phyloP scores from a whole-genome alignment of 108 stramenopile genomes.

The Cafeteria roenbergensis region DNA sequence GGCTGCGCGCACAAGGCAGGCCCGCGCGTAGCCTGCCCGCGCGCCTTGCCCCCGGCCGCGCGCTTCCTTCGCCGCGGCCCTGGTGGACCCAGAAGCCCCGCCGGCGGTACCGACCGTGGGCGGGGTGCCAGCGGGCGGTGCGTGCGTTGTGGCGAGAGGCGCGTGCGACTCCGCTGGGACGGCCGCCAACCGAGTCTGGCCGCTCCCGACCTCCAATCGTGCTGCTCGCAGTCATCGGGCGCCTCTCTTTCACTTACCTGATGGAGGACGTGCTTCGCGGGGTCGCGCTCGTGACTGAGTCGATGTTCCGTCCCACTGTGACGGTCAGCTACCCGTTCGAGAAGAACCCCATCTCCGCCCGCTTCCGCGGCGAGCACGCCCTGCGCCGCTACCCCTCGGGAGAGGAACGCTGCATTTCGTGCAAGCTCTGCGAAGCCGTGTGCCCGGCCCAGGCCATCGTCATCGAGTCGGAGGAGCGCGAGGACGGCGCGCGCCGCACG shows the following conservation, averaged over 20 bases:
- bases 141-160: too few relatives aligned
- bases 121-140: too few relatives aligned
- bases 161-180: too few relatives aligned
- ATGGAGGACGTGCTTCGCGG: slow-evolving; percentile 9
- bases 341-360: slow-evolving; percentile 80
- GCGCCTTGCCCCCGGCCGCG: too few relatives aligned
- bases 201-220: too few relatives aligned
- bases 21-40: too few relatives aligned
- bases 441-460: slow-evolving; percentile 99
- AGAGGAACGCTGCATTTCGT: slow-evolving; percentile 95
- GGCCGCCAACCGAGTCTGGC: too few relatives aligned
- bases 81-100: too few relatives aligned
- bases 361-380: slow-evolving; percentile 96
- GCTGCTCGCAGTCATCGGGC: background rate
- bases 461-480: slow-evolving; percentile 69
- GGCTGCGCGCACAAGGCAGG: too few relatives aligned
- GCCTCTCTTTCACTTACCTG: background rate
- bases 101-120: too few relatives aligned
- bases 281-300: slow-evolving; percentile 4
- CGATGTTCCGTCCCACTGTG: slow-evolving; percentile 52
- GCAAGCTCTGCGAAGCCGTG: slow-evolving; percentile 97
- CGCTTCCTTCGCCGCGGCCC: too few relatives aligned
- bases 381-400: slow-evolving; percentile 91
- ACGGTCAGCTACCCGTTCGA: slow-evolving; percentile 98
- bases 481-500: slow-evolving; percentile 66